These are phyloP conservation scores for Blastomyces silverae DNA, from an alignment of 2,329 filamentous ascomycete species.

Conservation along the genomic window DNA sequence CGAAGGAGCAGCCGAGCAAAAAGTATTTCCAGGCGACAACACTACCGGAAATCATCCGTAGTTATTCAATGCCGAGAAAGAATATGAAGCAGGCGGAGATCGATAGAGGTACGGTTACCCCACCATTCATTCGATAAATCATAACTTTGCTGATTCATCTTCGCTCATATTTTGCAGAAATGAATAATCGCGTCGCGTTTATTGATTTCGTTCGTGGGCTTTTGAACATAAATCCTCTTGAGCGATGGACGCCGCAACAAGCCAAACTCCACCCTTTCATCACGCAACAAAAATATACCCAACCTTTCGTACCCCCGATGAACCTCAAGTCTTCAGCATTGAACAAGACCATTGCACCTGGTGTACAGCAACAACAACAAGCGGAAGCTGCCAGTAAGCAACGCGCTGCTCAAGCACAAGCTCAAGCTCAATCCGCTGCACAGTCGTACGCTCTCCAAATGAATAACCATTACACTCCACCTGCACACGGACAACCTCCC, in stretches of 20 bases:
- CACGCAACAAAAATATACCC: constrained; percentile 94
- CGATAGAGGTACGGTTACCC: constrained; percentile 66
- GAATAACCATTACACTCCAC: constrained; percentile 47
- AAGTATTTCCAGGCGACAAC: constrained; percentile 97
- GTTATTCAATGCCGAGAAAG: constrained; percentile 96
- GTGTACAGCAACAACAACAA: constrained; percentile 91
- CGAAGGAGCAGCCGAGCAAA: constrained; percentile 98
- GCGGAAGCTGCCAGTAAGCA: constrained; percentile 92
- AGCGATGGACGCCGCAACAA: constrained; percentile 96
- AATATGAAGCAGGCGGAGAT: constrained; percentile 98
- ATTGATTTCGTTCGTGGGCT: constrained; percentile 96
- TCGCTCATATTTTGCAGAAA: constrained; percentile 57
- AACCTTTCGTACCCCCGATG: constrained; percentile 94
- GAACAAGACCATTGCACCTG: constrained; percentile 81
- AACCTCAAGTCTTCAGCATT: constrained; percentile 82
- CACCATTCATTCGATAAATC: neutral
- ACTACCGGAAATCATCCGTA: constrained; percentile 92
- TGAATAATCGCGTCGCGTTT: constrained; percentile 95
- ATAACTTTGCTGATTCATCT: constrained; percentile 11
- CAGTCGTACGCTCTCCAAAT: constrained; percentile 62
- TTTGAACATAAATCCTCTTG: constrained; percentile 88
- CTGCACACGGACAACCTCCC: constrained; percentile 46
- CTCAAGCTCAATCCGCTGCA: constrained; percentile 58
- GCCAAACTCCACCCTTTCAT: constrained; percentile 97
- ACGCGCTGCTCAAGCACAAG: constrained; percentile 54